Evolutionary conservation across 1,284 basidiomycete species (phyloP).

Genomic region (Apiotrichum laibachii): DNA sequence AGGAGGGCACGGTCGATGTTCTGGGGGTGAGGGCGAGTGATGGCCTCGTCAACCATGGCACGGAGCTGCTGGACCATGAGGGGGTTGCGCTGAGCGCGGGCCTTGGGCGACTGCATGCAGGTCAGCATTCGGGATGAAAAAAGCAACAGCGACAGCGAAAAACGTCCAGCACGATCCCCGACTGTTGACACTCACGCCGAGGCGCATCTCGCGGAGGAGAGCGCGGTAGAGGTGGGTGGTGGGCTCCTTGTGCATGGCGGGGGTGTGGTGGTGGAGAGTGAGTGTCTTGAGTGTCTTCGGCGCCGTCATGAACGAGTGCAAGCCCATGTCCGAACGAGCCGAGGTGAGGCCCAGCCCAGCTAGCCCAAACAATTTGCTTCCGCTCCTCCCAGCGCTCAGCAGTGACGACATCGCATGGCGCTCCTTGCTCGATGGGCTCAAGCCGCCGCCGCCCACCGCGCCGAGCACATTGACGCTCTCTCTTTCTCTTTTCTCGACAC

Average conservation of each 20-base stretch:
- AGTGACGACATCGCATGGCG: background rate
- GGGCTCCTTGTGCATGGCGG: conserved; percentile 7
- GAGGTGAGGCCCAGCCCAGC: background rate
- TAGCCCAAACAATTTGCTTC: conserved; percentile 16
- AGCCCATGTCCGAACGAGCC: background rate
- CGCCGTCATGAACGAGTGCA: background rate
- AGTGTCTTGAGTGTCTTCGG: background rate
- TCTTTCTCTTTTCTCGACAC: background rate
- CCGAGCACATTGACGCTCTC: background rate
- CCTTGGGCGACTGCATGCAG: conserved; percentile 51
- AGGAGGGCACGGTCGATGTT: conserved; percentile 56
- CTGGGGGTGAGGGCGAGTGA: conserved; percentile 35
- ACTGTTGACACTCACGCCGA: conserved; percentile 36
- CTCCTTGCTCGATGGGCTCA: background rate
- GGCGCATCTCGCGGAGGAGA: conserved; percentile 45
- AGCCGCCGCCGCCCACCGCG: no score
- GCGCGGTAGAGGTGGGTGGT: conserved; percentile 46
- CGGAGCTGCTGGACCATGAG: conserved; percentile 60
- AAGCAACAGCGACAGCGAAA: background rate
- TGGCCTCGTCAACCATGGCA: conserved; percentile 47
- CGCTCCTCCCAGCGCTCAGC: conserved; percentile 1
- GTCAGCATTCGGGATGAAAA: conserved; percentile 7
- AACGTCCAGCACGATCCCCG: background rate
- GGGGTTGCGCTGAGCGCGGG: conserved; percentile 55
- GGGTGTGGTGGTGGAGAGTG: background rate